A percentile compares a stretch with the other conserved stretches of the same genome.
Conservation (phyloP, 1,284 basidiomycete genomes). For the Papiliotrema nemorosa region DNA sequence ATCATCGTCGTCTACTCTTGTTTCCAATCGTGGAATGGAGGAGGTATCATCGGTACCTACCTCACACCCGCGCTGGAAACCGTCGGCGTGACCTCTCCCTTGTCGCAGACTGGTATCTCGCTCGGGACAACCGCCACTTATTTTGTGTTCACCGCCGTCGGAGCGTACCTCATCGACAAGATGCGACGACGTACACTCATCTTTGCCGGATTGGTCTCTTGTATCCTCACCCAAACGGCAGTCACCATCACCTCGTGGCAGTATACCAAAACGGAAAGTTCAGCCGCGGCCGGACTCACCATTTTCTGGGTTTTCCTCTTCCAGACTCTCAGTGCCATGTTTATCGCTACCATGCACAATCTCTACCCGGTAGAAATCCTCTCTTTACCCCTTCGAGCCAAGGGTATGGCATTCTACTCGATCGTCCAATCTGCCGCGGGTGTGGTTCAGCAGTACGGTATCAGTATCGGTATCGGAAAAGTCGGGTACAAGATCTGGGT, state of each 20-base stretch:
- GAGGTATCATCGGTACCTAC: constrained; percentile 1
- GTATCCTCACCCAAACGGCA: constrained; percentile 1
- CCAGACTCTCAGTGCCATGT: background rate
- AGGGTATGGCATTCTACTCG: constrained; percentile 2
- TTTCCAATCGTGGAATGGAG: constrained; percentile 6
- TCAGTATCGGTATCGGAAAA: constrained; percentile 2
- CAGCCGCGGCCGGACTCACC: background rate
- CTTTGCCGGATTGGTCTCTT: background rate
- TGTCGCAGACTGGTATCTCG: background rate
- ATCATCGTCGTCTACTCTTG: constrained; percentile 7
- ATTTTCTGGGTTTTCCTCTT: constrained; percentile 1
- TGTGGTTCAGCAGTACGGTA: constrained; percentile 3
- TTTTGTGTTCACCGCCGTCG: constrained; percentile 2
- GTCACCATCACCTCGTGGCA: constrained; percentile 2
- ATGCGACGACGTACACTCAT: background rate
- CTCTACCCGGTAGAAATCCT: constrained; percentile 10
- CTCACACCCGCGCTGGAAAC: background rate
- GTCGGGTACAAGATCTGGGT: constrained; percentile 4
- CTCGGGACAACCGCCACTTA: background rate
- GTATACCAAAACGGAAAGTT: background rate
- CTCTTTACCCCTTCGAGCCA: background rate
- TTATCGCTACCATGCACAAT: constrained; percentile 14
- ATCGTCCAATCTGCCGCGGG: constrained; percentile 6
- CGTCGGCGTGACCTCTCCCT: background rate
- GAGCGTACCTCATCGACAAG: constrained; percentile 1